phyloP scores from a whole-genome alignment of 352 stramenopile genomes.

The Pythium sukuiense region DNA sequence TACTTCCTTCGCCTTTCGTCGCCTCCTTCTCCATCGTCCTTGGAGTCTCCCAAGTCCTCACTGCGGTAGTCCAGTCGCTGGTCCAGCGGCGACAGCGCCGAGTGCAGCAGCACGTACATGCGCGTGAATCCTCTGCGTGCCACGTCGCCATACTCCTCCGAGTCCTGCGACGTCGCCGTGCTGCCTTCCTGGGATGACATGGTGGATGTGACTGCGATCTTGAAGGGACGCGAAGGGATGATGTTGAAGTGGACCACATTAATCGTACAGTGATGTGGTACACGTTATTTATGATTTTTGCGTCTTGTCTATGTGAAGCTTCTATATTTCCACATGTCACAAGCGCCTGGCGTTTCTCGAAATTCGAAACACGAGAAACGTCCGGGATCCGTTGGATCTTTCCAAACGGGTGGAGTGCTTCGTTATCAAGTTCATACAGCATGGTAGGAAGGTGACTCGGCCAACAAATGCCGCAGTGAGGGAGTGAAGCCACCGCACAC shows the following conservation, averaged over 20 bases:
- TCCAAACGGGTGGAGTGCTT: neutral
- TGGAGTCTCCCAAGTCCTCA: slow-evolving; percentile 11
- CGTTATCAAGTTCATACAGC: neutral
- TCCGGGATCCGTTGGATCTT: neutral
- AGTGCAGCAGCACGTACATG: slow-evolving; percentile 61
- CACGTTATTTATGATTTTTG: neutral
- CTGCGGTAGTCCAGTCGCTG: slow-evolving; percentile 29
- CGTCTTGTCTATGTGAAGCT: neutral
- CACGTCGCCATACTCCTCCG: slow-evolving; percentile 50
- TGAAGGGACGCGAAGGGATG: neutral
- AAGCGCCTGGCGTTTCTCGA: neutral
- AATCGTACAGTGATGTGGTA: neutral
- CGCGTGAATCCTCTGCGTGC: slow-evolving; percentile 56
- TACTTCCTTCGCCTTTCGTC: slow-evolving; percentile 3
- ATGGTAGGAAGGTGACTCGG: neutral
- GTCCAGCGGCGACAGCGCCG: slow-evolving; percentile 30
- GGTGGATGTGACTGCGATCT: neutral
- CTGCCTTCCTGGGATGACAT: slow-evolving; percentile 30
- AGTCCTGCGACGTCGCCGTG: slow-evolving; percentile 52
- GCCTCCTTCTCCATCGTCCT: neutral
- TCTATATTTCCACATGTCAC: slow-evolving; percentile 1
- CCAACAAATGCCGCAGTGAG: neutral
- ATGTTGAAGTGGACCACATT: neutral
- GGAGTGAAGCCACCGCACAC: neutral
- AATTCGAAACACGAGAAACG: neutral